Evolutionary conservation across 192 early-diverging fungal species (phyloP).

Genomic region (Podila minutissima): DNA sequence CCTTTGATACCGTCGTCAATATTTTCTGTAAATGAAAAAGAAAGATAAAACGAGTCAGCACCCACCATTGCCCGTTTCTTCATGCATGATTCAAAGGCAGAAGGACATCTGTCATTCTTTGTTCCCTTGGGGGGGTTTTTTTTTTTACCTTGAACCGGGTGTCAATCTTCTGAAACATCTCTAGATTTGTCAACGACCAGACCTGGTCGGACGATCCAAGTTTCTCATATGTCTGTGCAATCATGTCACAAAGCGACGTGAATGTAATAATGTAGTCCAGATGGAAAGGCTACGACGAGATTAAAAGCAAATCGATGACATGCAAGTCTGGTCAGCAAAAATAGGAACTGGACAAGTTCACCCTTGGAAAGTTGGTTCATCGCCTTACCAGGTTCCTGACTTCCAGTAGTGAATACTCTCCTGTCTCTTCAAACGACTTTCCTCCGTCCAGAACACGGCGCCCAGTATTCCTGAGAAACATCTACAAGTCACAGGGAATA

Average conservation of each 20-base stretch:
- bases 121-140: too few species aligned
- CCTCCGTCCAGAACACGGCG: conserved; percentile 12
- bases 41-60: neutral
- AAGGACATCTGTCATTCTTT: too few species aligned
- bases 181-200: conserved; percentile 24
- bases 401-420: conserved; percentile 43
- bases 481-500: conserved; percentile 1
- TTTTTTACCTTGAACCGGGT: conserved; percentile 41
- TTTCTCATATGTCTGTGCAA: conserved; percentile 42
- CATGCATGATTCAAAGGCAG: too few species aligned
- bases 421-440: conserved; percentile 34
- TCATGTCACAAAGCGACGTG: conserved; percentile 39
- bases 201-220: conserved; percentile 7
- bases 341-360: neutral
- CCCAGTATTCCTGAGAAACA: conserved; percentile 27
- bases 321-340: too few species aligned
- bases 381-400: conserved; percentile 33
- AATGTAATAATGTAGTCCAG: conserved; percentile 44
- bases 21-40: conserved; percentile 31
- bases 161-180: conserved; percentile 46
- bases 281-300: conserved; percentile 19
- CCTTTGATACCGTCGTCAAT: conserved; percentile 33
- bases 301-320: too few species aligned
- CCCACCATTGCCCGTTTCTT: too few species aligned
- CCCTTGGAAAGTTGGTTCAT: neutral